phyloP scores from a whole-genome alignment of 768 basidiomycete genomes.

The Boletus pseudo-olivaceus region DNA sequence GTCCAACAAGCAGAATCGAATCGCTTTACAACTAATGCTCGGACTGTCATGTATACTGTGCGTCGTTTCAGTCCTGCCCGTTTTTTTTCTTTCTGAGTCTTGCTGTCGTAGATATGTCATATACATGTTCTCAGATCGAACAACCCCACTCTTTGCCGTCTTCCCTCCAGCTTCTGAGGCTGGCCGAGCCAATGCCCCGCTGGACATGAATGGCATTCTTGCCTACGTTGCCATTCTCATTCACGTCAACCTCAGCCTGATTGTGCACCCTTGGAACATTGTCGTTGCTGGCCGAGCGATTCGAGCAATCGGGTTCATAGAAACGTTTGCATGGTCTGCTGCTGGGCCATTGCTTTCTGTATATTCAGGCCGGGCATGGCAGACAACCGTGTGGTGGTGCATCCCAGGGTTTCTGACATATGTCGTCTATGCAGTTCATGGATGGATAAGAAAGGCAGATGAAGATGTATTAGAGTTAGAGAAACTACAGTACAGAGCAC shows the following conservation, averaged over 20 bases:
- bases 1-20: constrained; percentile 40
- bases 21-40: constrained; percentile 41
- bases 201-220: constrained; percentile 46
- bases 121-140: constrained; percentile 41
- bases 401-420: constrained; percentile 41
- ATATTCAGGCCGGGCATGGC: constrained; percentile 49
- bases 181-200: constrained; percentile 24
- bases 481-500: constrained; percentile 50
- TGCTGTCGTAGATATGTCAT: constrained; percentile 42
- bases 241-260: constrained; percentile 47
- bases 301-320: constrained; percentile 31
- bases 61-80: constrained; percentile 12
- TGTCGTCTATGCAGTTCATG: constrained; percentile 43
- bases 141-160: constrained; percentile 47
- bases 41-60: constrained; percentile 47
- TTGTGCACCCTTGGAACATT: constrained; percentile 37
- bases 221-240: constrained; percentile 47
- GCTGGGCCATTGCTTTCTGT: constrained; percentile 49
- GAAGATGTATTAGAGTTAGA: constrained; percentile 50
- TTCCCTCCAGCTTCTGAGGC: constrained; percentile 32
- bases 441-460: constrained; percentile 43
- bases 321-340: constrained; percentile 39
- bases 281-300: constrained; percentile 24
- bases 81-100: constrained; percentile 6
- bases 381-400: constrained; percentile 53